Evolutionary conservation across 23 red algal genomes (phyloP).

Genomic region (Gracilaria vermiculophylla): DNA sequence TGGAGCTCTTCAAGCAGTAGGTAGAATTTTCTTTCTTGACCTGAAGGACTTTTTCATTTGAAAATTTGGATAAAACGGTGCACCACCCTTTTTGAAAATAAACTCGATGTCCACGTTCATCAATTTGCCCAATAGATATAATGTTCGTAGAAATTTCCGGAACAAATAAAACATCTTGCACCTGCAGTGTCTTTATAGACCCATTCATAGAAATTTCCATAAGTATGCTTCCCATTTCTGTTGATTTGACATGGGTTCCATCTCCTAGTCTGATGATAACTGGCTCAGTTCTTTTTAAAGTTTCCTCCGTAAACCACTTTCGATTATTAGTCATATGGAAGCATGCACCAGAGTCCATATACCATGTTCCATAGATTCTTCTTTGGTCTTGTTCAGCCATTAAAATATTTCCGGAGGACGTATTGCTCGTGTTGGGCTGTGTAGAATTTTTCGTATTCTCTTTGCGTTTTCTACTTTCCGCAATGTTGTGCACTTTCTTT

Average conservation of each 20-base stretch:
- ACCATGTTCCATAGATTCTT: not conserved
- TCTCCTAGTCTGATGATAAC: not conserved
- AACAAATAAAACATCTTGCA: not conserved
- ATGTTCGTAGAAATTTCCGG: not conserved
- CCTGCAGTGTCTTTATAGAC: not conserved
- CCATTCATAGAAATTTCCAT: not conserved
- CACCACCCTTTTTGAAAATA: not conserved
- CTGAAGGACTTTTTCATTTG: not conserved
- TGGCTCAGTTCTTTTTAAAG: not conserved
- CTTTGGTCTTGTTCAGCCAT: not conserved
- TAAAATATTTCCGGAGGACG: not conserved
- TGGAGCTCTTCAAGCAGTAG: not conserved
- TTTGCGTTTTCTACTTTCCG: not conserved
- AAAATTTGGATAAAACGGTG: not conserved
- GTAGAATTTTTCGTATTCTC: not conserved
- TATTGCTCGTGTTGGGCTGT: not conserved
- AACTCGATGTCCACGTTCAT: not conserved
- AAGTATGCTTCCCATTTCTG: not conserved
- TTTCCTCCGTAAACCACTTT: not conserved
- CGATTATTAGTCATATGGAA: slow-evolving; percentile 4
- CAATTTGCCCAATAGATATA: not conserved
- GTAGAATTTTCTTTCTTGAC: slow-evolving; percentile 1
- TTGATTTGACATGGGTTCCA: not conserved
- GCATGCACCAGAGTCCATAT: slow-evolving; percentile 21
- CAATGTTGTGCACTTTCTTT: not conserved